Evolutionary conservation across 2,329 filamentous ascomycete genomes (phyloP).

Genomic region (Cercospora sp.): DNA sequence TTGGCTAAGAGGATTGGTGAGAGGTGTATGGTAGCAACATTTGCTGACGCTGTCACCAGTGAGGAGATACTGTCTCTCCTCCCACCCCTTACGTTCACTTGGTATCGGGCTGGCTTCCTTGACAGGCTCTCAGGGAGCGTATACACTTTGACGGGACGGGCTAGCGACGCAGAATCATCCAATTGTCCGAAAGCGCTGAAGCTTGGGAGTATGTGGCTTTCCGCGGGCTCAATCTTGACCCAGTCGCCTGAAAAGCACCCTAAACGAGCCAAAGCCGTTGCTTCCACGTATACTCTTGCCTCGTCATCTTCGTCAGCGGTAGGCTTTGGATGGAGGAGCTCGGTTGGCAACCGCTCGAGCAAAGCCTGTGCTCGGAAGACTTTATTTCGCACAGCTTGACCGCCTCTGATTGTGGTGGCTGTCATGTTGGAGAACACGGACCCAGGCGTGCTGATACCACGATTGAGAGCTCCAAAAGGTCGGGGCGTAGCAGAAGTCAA

Average conservation of each 20-base stretch:
- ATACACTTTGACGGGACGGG: conserved; percentile 85
- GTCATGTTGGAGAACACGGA: conserved; percentile 90
- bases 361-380: conserved; percentile 83
- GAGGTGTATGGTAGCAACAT: conserved; percentile 69
- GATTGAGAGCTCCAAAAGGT: conserved; percentile 64
- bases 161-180: conserved; percentile 65
- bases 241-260: conserved; percentile 98
- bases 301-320: conserved; percentile 80
- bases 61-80: conserved; percentile 58
- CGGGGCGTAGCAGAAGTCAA: conserved; percentile 79
- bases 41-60: conserved; percentile 45
- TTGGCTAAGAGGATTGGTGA: conserved; percentile 88
- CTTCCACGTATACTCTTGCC: conserved; percentile 85
- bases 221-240: conserved; percentile 78
- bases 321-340: conserved; percentile 82
- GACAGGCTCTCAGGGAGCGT: conserved; percentile 74
- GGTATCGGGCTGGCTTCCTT: conserved; percentile 56
- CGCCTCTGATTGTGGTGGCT: conserved; percentile 73
- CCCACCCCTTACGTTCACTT: conserved; percentile 52
- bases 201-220: conserved; percentile 69
- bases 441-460: conserved; percentile 77
- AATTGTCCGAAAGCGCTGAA: conserved; percentile 69
- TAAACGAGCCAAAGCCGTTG: conserved; percentile 79
- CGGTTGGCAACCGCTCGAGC: conserved; percentile 68
- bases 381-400: conserved; percentile 67